These are phyloP conservation scores for Exophiala viscosa DNA, from an alignment of 2,329 filamentous ascomycete species.

Conservation along the genomic window DNA sequence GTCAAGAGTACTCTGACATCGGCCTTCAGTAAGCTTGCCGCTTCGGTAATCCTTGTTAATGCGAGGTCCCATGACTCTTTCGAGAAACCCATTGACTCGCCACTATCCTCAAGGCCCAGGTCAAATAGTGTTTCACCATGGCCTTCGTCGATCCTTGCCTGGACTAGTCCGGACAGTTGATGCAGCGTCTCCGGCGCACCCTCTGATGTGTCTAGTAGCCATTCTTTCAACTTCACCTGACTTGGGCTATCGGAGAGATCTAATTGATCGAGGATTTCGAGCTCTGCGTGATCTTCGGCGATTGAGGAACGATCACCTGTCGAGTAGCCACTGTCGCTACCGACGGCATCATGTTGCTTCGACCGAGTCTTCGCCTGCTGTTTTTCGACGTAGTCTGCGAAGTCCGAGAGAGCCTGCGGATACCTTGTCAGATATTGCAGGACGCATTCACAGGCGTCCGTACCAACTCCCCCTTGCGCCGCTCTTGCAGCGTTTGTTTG, in stretches of 20 bases:
- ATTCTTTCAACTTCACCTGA: constrained; percentile 66
- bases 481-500: constrained; percentile 70
- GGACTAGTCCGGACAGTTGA: constrained; percentile 63
- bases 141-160: constrained; percentile 71
- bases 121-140: constrained; percentile 90
- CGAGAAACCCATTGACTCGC: constrained; percentile 75
- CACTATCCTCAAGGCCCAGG: constrained; percentile 83
- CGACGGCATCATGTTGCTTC: constrained; percentile 37
- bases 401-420: constrained; percentile 76
- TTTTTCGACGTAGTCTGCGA: constrained; percentile 94
- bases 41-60: constrained; percentile 60
- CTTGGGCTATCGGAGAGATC: constrained; percentile 67
- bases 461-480: constrained; percentile 83
- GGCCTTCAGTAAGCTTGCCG: constrained; percentile 63
- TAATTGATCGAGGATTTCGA: constrained; percentile 81
- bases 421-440: constrained; percentile 5
- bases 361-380: constrained; percentile 63
- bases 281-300: constrained; percentile 73
- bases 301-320: constrained; percentile 33
- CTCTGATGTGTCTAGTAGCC: constrained; percentile 60
- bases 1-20: constrained; percentile 81
- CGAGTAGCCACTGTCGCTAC: constrained; percentile 42
- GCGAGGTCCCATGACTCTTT: constrained; percentile 72
- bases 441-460: constrained; percentile 29
- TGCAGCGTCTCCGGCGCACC: constrained; percentile 58